Conservation (phyloP, 306 rosid species). For the Pyrus pyrifolia region DNA sequence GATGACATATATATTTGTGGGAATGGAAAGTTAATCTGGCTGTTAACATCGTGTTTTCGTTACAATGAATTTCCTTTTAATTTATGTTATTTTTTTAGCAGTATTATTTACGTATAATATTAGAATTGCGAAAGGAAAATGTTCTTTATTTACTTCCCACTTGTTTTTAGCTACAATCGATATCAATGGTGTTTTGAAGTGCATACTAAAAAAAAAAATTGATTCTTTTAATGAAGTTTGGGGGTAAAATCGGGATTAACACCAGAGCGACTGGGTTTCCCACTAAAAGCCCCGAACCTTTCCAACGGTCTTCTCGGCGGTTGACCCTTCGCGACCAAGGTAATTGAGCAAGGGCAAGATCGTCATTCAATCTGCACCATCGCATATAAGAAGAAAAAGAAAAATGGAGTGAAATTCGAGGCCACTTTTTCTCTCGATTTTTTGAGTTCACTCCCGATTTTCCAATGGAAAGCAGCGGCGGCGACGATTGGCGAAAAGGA, state of each 20-base stretch:
- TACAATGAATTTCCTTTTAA: background rate
- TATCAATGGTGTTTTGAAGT: too few relatives aligned
- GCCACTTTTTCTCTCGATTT: background rate
- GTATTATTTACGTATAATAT: too few relatives aligned
- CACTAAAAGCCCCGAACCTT: background rate
- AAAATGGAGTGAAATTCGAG: background rate
- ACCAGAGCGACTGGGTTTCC: background rate
- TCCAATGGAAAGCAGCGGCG: conserved; percentile 13
- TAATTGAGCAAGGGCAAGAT: background rate
- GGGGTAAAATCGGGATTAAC: too few relatives aligned
- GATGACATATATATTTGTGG: background rate
- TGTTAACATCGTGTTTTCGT: background rate
- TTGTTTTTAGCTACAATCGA: too few relatives aligned
- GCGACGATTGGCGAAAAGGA: background rate
- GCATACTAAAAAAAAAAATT: too few relatives aligned
- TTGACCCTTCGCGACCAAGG: background rate
- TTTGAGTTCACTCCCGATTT: background rate
- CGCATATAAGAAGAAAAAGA: background rate
- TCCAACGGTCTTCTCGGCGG: background rate
- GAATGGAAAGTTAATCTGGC: background rate
- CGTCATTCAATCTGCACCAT: background rate
- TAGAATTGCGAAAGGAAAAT: too few relatives aligned
- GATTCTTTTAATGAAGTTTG: too few relatives aligned
- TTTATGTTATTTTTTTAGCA: too few relatives aligned
- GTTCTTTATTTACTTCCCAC: too few relatives aligned